A percentile compares a stretch with the other conserved stretches of the same genome.
These are phyloP conservation scores for Fomitopsis pulvina DNA, from an alignment of 768 basidiomycete species.

Conservation along the genomic window DNA sequence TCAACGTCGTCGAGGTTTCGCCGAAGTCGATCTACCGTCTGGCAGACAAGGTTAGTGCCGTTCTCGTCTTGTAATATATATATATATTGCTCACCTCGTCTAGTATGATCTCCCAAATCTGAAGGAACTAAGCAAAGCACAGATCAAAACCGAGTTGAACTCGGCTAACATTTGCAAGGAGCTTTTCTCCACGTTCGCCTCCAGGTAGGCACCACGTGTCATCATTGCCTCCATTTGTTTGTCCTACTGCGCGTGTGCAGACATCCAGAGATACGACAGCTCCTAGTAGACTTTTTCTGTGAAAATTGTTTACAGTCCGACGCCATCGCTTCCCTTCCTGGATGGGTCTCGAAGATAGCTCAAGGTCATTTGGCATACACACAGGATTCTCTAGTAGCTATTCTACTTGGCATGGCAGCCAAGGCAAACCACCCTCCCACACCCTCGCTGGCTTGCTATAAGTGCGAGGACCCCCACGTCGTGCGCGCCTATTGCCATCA, in stretches of 20 bases:
- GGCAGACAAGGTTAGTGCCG: slow-evolving; percentile 6
- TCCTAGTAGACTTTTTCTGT: neutral
- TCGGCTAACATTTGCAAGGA: slow-evolving; percentile 3
- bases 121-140: neutral
- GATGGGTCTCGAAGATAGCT: neutral
- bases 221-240: neutral
- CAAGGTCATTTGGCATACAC: neutral
- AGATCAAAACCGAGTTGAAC: neutral
- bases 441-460: too few relatives aligned
- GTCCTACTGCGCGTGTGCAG: neutral
- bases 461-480: too few relatives aligned
- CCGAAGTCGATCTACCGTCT: slow-evolving; percentile 12
- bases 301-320: neutral
- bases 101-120: slow-evolving; percentile 6
- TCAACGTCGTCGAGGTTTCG: neutral
- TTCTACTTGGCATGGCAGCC: too few relatives aligned
- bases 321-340: neutral
- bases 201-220: neutral
- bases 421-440: too few relatives aligned
- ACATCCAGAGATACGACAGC: neutral
- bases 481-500: too few relatives aligned
- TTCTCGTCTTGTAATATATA: neutral
- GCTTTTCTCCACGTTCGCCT: slow-evolving; percentile 6
- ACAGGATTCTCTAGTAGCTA: neutral
- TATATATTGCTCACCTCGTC: neutral